These are phyloP conservation scores for grape (Vitis vinifera) DNA, from an alignment of 164 flowering plant genomes.

Conservation along the genomic window DNA sequence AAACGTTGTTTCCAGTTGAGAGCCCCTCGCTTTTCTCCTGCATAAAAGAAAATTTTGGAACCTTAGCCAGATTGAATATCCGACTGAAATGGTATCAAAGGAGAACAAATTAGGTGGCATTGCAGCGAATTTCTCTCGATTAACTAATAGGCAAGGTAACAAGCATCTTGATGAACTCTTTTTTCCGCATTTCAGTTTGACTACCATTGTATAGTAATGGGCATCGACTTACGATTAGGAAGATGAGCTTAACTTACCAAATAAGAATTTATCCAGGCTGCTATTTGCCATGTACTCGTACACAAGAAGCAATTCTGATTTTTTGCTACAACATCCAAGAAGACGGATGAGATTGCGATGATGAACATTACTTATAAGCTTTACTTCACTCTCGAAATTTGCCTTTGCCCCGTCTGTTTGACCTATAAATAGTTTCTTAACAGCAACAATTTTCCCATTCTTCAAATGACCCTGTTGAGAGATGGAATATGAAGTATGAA, in stretches of 20 bases:
- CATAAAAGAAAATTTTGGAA: background rate
- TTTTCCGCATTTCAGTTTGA: no score
- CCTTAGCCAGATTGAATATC: no score
- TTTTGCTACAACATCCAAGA: conserved; percentile 59
- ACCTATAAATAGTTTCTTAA: conserved; percentile 44
- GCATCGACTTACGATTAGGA: background rate
- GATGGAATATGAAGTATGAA: no score
- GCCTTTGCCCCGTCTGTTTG: conserved; percentile 31
- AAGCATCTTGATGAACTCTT: no score
- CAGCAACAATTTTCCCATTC: conserved; percentile 56
- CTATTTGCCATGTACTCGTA: conserved; percentile 60
- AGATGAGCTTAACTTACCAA: conserved; percentile 32
- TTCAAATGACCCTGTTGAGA: conserved; percentile 39
- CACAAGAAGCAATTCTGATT: conserved; percentile 47
- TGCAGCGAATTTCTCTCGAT: no score
- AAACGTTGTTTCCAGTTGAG: conserved; percentile 55
- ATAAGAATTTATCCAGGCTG: conserved; percentile 56
- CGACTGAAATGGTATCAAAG: no score
- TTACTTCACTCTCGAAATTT: conserved; percentile 49
- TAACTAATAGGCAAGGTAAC: no score
- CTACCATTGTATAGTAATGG: no score
- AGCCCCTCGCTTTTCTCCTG: conserved; percentile 45
- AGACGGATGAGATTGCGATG: conserved; percentile 62
- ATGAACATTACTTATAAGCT: conserved; percentile 58
- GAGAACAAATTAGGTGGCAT: no score